Percentiles rank a stretch among this genome's conserved stretches.
These are phyloP conservation scores for Daldinia loculata DNA, from an alignment of 495 filamentous ascomycete genomes.

Conservation along the genomic window DNA sequence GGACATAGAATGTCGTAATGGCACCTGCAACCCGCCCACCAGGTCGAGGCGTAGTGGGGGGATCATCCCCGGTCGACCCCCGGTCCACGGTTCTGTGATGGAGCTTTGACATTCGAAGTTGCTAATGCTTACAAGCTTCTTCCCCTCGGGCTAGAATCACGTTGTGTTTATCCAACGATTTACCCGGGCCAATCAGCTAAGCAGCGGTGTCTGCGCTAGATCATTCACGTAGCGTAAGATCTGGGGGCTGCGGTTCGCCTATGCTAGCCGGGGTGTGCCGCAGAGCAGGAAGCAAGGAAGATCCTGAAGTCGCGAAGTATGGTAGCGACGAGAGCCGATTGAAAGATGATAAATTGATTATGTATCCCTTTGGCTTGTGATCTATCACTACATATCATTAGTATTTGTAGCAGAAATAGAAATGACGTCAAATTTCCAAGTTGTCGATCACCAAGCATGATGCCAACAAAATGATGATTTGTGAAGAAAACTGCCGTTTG, in stretches of 20 bases:
- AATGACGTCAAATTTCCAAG: not conserved
- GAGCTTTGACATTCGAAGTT: slow-evolving; percentile 13
- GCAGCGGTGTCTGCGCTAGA: slow-evolving; percentile 11
- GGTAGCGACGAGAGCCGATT: slow-evolving; percentile 4
- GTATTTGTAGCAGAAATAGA: not conserved
- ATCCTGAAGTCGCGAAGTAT: slow-evolving; percentile 1
- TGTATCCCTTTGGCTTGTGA: slow-evolving; percentile 3
- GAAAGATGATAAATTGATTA: slow-evolving; percentile 16
- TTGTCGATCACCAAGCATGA: not conserved
- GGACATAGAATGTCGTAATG: slow-evolving; percentile 31
- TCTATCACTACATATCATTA: not conserved
- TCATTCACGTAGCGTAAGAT: slow-evolving; percentile 9
- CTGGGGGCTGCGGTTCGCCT: slow-evolving; percentile 7
- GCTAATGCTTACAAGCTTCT: slow-evolving; percentile 12
- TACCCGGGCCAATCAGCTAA: slow-evolving; percentile 38
- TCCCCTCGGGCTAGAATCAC: slow-evolving; percentile 28
- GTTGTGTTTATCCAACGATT: slow-evolving; percentile 21
- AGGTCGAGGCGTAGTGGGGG: slow-evolving; percentile 31
- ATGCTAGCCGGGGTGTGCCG: slow-evolving; percentile 18
- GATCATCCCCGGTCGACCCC: slow-evolving; percentile 32
- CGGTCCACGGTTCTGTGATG: slow-evolving; percentile 13
- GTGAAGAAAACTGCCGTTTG: not conserved
- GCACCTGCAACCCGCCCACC: slow-evolving; percentile 24
- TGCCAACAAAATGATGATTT: not conserved
- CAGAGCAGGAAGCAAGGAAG: slow-evolving; percentile 17